Percentiles rank a stretch among this genome's conserved stretches.
Evolutionary conservation across 2,329 filamentous ascomycete species (phyloP).

Genomic region (Penicillium sumatraense): DNA sequence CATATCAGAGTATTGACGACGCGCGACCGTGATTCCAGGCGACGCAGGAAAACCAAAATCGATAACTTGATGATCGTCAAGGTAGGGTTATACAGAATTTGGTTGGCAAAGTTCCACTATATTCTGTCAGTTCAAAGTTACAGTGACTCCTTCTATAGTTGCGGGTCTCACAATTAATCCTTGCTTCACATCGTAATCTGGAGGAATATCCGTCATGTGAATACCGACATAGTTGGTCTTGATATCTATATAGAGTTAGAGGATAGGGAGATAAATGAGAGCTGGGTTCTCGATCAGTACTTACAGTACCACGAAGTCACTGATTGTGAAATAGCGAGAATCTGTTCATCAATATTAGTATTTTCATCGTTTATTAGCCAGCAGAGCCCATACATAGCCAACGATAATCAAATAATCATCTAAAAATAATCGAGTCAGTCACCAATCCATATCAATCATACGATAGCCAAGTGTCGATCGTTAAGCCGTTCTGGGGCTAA

Average conservation of each 20-base stretch:
- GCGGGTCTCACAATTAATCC: conserved; percentile 20
- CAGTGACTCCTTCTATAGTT: too few relatives aligned
- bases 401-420: conserved; percentile 30
- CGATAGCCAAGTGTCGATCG: background rate
- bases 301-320: conserved; percentile 32
- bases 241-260: conserved; percentile 19
- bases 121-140: background rate
- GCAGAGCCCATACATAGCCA: conserved; percentile 26
- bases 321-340: conserved; percentile 25
- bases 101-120: conserved; percentile 33
- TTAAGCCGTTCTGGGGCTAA: conserved; percentile 1
- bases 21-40: conserved; percentile 32
- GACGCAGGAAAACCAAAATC: conserved; percentile 35
- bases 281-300: conserved; percentile 11
- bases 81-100: conserved; percentile 36
- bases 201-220: conserved; percentile 28
- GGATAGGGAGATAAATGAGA: background rate
- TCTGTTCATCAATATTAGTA: conserved; percentile 13
- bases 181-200: conserved; percentile 15
- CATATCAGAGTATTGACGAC: conserved; percentile 27
- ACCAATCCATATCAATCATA: background rate
- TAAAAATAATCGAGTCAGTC: conserved; percentile 11
- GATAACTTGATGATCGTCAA: conserved; percentile 36
- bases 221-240: conserved; percentile 33
- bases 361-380: too few relatives aligned